phyloP scores from a whole-genome alignment of 75 land plant genomes.

The Picea sitchensis region DNA sequence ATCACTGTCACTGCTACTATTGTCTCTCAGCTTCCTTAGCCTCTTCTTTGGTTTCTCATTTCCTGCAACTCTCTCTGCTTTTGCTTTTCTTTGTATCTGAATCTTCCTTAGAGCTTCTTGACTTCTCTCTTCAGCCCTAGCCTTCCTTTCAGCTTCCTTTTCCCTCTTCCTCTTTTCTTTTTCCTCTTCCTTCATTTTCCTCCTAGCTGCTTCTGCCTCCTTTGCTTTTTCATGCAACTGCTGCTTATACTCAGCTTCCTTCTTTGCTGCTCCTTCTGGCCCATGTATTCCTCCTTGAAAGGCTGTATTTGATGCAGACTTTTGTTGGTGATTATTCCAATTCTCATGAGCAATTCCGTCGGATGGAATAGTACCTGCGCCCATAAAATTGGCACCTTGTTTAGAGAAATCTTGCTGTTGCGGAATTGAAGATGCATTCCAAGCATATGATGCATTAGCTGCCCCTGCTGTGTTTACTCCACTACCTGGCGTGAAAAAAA shows the following conservation, averaged over 20 bases:
- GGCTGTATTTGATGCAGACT: constrained; percentile 6
- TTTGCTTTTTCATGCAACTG: constrained; percentile 9
- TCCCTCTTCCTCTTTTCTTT: constrained; percentile 1
- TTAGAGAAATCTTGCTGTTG: constrained; percentile 9
- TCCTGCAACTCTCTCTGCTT: constrained; percentile 9
- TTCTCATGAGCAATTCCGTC: background rate
- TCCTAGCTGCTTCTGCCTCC: constrained; percentile 11
- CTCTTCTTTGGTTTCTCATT: constrained; percentile 29
- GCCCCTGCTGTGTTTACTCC: constrained; percentile 1
- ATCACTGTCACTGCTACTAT: constrained; percentile 28
- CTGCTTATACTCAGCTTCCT: constrained; percentile 3
- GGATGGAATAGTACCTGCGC: constrained; percentile 3
- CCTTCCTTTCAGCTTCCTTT: constrained; percentile 20
- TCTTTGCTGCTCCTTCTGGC: constrained; percentile 6
- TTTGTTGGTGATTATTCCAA: constrained; percentile 2
- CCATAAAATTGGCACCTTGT: constrained; percentile 3
- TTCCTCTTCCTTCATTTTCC: constrained; percentile 14
- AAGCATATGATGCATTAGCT: background rate
- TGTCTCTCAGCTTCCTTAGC: constrained; percentile 33
- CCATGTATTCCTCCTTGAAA: constrained; percentile 16
- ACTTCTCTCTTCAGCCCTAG: constrained; percentile 8
- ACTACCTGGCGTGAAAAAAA: constrained; percentile 17
- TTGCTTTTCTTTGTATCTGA: constrained; percentile 7
- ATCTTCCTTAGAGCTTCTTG: constrained; percentile 1
- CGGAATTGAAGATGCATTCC: constrained; percentile 4